Evolutionary conservation across 106 monocot species (phyloP).

Genomic region (Hemerocallis citrina): DNA sequence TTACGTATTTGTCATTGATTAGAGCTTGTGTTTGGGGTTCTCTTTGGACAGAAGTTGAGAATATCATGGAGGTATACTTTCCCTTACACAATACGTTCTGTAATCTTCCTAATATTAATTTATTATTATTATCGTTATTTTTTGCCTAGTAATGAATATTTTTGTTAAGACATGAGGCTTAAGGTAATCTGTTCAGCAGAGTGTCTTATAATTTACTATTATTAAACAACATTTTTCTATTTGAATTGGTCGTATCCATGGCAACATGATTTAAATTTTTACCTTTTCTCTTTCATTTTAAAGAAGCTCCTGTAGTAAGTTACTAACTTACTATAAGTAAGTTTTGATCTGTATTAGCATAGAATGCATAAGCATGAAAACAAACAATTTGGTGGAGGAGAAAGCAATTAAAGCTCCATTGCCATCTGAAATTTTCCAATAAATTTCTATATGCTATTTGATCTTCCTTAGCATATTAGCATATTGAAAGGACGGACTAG

Average conservation of each 20-base stretch:
- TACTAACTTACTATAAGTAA: too few species aligned
- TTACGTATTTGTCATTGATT: constrained; percentile 70
- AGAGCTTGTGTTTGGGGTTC: constrained; percentile 89
- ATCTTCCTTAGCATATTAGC: too few species aligned
- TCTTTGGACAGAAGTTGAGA: constrained; percentile 67
- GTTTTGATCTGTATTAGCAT: neutral
- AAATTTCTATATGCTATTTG: too few species aligned
- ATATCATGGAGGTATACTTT: constrained; percentile 60
- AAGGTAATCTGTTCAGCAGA: neutral
- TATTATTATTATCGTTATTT: too few species aligned
- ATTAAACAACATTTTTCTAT: neutral
- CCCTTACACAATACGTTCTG: neutral
- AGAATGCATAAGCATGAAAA: neutral
- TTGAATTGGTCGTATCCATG: neutral
- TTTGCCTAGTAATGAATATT: too few species aligned
- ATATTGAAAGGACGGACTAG: too few species aligned
- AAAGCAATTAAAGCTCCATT: neutral
- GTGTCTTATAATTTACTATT: too few species aligned
- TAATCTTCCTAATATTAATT: neutral
- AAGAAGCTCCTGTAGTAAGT: neutral
- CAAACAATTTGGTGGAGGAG: neutral
- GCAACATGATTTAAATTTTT: neutral
- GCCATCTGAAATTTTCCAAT: neutral
- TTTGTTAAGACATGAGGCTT: too few species aligned
- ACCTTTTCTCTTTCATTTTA: neutral